Base-by-base conservation (phyloP, 805 yeast species). In the Pichia exigua region DNA sequence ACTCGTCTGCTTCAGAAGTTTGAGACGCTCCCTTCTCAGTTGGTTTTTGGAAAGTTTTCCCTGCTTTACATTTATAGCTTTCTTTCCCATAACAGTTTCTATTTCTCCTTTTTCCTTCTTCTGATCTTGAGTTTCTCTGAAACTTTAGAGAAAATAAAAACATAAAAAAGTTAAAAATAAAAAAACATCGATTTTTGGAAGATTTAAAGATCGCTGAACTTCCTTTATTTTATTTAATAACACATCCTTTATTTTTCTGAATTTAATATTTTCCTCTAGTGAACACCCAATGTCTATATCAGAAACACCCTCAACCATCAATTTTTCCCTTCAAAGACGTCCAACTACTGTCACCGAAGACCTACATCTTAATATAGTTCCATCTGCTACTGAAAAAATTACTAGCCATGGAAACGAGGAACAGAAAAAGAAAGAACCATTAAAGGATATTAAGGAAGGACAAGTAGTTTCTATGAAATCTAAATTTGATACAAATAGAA, bases 41-140 rank as follows among this genome's bases (percentile, higher is more conserved):
- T 78, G 83, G 61, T 79, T 79, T 66, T 78, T 79, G 10, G 78
- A 67, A 54, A 78, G 69, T 54, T 70, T 73, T 9, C 49, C 53
- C 40, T 52, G 51, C 55, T 49, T 51, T 9, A 28, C 6, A 21
- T 26, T 45, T 13, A 27, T 38, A 12, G 42, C 18, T 20, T 38
- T 30, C 30, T 38, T 26, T 15, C 44, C 48, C 47, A 44, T 46
- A 35, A 6, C n/a, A 13, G n/a, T n/a, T 35, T n/a, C 10, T n/a
- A 4, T 17, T 35, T 17, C 3, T 1, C 9, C 18, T 32, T 32
- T n/a, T 35, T 35, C 11, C 11, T 7, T n/a, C 3, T n/a, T 35
- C 11, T 35, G 20, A 35, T 17, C 2, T 9, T 17, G 18, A 17
- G 18, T 35, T 35, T n/a, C 11, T 7, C 11, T 35, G 6, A 35